Evolutionary conservation across 139 green algal genomes (phyloP), one percentile per base, ranked within the genome.

Genomic region (Picochlorum sp.): DNA sequence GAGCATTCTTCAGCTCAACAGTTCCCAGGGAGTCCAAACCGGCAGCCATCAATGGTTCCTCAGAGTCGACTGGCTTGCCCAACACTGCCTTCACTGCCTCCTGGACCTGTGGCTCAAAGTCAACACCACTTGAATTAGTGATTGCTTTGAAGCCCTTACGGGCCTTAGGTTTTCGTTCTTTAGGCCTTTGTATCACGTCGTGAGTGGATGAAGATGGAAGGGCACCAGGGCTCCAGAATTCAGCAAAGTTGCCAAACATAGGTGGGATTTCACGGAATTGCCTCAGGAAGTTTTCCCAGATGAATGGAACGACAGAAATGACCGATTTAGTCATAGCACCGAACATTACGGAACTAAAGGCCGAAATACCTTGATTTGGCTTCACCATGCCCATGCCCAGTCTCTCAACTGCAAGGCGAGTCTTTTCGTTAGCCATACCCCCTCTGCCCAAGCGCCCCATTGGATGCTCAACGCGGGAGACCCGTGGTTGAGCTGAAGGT

Each of bases 361-460:
- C 62, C 1, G 9, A 24, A 10, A 69, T 49, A 5, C 77, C 78
- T 13, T 69, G 18, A 8, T 15, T 41, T 21, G 72, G 64, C n/a
- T 63, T 9, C 26, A 83, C 41, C 47, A 71, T 30, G 0, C 59
- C 68, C 57, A 95, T 86, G 61, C 87, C 86, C n/a, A 65, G 85
- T n/a, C 73, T 69, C 54, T 83, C 69, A 61, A 89, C 63, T n/a
- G 74, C 85, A 7, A 37, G 8, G 10, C 16, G 9, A 15, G 38
- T 57, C 10, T 23, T 34, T 56, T 55, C 55, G 2, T 73, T 70
- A 11, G 87, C 87, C 87, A 95, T 95, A 50, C 87, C 87, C 11
- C 76, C n/a, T 77, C 80, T 6, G 64, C 74, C 87, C 87, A 95
- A 6, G 87, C 88, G 31, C 87, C 88, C 88, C 88, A 95, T 70